phyloP scores from a whole-genome alignment of 768 basidiomycete species.

The Termitomyces sp. region DNA sequence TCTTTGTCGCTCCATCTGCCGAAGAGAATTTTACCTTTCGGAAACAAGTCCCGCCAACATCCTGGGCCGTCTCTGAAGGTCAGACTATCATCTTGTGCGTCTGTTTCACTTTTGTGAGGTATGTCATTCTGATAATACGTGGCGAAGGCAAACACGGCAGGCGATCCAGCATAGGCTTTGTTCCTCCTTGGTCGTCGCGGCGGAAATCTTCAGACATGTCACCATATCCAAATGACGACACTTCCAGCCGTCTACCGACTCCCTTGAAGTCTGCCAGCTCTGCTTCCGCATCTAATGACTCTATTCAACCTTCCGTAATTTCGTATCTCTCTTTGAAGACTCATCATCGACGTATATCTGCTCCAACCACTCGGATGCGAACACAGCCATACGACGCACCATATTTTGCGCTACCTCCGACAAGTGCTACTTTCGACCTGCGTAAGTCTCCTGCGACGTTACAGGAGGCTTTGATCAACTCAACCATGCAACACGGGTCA shows the following conservation, averaged over 20 bases:
- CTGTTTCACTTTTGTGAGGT: not conserved
- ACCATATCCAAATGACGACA: not conserved
- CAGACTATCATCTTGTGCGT: conserved; percentile 2
- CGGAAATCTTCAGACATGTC: conserved; percentile 4
- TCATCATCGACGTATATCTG: conserved; percentile 25
- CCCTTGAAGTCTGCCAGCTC: conserved; percentile 11
- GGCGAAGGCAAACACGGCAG: conserved; percentile 1
- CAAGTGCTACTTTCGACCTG: conserved; percentile 19
- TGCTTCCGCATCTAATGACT: conserved; percentile 10
- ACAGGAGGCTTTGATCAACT: conserved; percentile 17
- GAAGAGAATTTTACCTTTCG: conserved; percentile 13
- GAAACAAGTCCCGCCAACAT: conserved; percentile 9
- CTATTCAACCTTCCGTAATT: conserved; percentile 11
- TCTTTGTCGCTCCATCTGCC: conserved; percentile 15
- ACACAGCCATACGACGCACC: conserved; percentile 42
- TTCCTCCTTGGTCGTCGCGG: conserved; percentile 10
- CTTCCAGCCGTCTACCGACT: conserved; percentile 18
- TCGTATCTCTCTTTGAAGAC: conserved; percentile 25
- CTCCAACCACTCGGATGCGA: conserved; percentile 27
- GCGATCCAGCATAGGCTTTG: conserved; percentile 4
- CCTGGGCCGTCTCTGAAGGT: not conserved
- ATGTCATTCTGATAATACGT: not conserved
- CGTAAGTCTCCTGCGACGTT: conserved; percentile 23
- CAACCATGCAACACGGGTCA: conserved; percentile 2
- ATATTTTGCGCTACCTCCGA: conserved; percentile 40